Percentiles rank a stretch among this genome's conserved stretches.
Evolutionary conservation across 345 rosid species (phyloP).

Genomic region (Eutrema heterophyllum): DNA sequence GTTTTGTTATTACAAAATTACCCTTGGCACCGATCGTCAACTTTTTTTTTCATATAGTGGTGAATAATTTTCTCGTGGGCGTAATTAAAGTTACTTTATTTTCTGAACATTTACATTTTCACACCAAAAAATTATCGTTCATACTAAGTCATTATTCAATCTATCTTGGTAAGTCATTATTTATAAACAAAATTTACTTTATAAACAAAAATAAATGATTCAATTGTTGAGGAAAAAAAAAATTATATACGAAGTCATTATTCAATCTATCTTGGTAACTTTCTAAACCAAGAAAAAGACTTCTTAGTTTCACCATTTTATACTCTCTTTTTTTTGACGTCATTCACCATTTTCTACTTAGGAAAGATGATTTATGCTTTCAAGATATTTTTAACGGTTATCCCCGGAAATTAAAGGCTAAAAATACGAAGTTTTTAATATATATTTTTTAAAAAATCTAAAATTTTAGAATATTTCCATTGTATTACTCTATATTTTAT

Average conservation of each 20-base stretch:
- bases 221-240: neutral
- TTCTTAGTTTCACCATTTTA: neutral
- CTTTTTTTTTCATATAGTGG: neutral
- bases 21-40: neutral
- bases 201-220: neutral
- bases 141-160: too few relatives aligned
- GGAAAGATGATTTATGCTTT: too few relatives aligned
- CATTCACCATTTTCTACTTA: neutral
- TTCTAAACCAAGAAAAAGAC: neutral
- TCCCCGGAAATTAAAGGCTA: too few relatives aligned
- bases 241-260: neutral
- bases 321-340: too few relatives aligned
- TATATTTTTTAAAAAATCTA: too few relatives aligned
- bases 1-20: slow-evolving; percentile 32
- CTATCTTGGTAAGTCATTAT: too few relatives aligned
- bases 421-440: too few relatives aligned
- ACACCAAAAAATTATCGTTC: neutral
- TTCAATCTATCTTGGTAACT: neutral
- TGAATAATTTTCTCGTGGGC: neutral
- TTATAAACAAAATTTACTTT: too few relatives aligned
- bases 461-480: too few relatives aligned
- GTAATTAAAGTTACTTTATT: neutral
- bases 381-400: too few relatives aligned
- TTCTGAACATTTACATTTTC: neutral
- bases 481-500: too few relatives aligned